These are phyloP conservation scores for Solanum hybrid DNA, from an alignment of 305 asterid species.

Conservation along the genomic window DNA sequence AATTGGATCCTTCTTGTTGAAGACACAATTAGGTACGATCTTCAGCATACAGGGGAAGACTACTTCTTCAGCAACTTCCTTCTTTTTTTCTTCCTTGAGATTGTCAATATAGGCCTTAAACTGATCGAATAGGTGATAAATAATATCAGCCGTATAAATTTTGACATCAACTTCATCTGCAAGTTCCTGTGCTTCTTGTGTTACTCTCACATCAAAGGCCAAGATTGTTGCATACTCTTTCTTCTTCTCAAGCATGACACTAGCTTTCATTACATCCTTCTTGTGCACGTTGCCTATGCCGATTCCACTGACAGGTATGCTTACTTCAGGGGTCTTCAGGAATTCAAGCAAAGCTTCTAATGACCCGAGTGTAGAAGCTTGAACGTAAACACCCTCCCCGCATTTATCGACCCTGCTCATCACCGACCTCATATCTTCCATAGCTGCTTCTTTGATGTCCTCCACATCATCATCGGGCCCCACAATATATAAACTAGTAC, in stretches of 20 bases:
- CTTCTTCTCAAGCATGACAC: background rate
- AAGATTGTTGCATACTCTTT: background rate
- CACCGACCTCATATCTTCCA: background rate
- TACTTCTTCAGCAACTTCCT: background rate
- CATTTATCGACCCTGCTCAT: too few species aligned
- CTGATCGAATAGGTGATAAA: background rate
- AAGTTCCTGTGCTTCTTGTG: background rate
- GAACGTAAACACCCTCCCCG: too few species aligned
- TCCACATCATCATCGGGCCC: constrained; percentile 80
- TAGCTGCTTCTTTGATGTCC: constrained; percentile 38
- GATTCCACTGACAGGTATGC: background rate
- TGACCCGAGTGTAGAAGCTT: too few species aligned
- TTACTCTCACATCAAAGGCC: background rate
- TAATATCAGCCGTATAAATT: background rate
- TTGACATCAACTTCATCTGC: background rate
- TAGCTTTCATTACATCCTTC: background rate
- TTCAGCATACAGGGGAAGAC: background rate
- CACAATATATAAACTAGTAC: constrained; percentile 79
- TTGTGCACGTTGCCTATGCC: background rate
- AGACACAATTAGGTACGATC: background rate
- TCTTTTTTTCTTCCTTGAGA: background rate
- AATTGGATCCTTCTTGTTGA: background rate
- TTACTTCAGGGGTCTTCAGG: background rate
- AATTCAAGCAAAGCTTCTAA: background rate
- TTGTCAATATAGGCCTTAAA: background rate